Base-by-base conservation (phyloP, 495 filamentous ascomycete genomes). In the Aspergillus saccharolyticus region DNA sequence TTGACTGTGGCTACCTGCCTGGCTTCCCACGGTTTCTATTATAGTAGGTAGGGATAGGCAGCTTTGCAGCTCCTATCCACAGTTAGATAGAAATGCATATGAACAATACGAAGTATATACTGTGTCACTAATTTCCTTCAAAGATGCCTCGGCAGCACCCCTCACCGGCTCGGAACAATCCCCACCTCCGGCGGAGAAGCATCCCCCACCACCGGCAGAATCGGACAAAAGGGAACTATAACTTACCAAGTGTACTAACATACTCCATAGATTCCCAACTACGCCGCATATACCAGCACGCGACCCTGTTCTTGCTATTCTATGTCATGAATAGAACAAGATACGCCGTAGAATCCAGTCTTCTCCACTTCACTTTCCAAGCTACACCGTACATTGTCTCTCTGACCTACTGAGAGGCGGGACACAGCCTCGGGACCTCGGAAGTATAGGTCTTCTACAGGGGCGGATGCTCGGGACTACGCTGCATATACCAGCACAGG, bases 211-310 rank as follows among this genome's bases (percentile, higher is more conserved):
- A 39, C 33, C 33, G 33, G 33, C 33, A 39, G 33, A 39, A 39
- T 39, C 33, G 33, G 33, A 39, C 33, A 55, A 51, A 17, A 44
- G 21, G 19, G 33, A 30, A 43, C 18, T 24, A 52, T 45, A 17
- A 22, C 17, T 15, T 1, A 44, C 28, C 18, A 19, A 39, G 44
- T 19, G 42, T 30, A 20, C 28, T 18, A 17, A 53, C 28, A 21
- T 33, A 39, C 33, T 25, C 30, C n/a, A n/a, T n/a, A n/a, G n/a
- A n/a, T n/a, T n/a, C n/a, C n/a, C 44, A 59, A 54, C 70, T 76
- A 76, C 74, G 74, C 74, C 30, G 74, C 66, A 76, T 73, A 75
- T 67, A 66, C 67, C 71, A 76, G 70, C 64, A 74, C 72, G 55
- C 25, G 42, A 1, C 22, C 44, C 25, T 30, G 33, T 12, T 9